Evolutionary conservation across 1,139 yeast genomes (phyloP).

Genomic region (Scheffersomyces titani): DNA sequence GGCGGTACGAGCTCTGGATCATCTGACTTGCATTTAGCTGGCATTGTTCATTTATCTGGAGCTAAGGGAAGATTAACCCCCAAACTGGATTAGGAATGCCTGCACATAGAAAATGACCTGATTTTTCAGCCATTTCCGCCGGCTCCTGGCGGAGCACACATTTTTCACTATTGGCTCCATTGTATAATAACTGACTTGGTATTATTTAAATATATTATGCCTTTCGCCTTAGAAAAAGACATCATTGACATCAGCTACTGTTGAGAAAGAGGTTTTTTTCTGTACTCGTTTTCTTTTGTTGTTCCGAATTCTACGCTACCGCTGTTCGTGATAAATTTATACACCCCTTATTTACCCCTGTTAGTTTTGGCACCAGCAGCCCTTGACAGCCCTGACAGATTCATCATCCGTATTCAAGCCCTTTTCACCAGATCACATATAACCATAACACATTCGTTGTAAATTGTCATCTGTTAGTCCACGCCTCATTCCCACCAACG

Average conservation of each 20-base stretch:
- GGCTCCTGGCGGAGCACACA: neutral
- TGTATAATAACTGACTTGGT: neutral
- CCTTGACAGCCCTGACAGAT: neutral
- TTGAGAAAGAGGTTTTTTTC: neutral
- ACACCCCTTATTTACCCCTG: neutral
- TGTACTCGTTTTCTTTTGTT: neutral
- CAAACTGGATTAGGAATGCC: neutral
- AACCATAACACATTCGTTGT: neutral
- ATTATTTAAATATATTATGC: conserved; percentile 1
- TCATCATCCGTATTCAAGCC: neutral
- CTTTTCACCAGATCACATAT: neutral
- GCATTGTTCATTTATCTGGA: neutral
- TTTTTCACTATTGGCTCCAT: neutral
- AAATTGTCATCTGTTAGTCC: neutral
- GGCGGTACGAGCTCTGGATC: neutral
- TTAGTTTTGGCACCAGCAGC: neutral
- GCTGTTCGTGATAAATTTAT: neutral
- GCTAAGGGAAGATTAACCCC: neutral
- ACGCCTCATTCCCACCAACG: neutral
- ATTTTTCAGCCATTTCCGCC: conserved; percentile 5
- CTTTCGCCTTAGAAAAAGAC: neutral
- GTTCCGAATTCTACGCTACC: neutral
- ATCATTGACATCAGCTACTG: neutral
- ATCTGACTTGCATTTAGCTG: neutral
- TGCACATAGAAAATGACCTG: conserved; percentile 13